Percentiles rank a stretch among this genome's conserved stretches.
Conservation (phyloP, 805 yeast genomes). For the Yarrowia keelungensis region DNA sequence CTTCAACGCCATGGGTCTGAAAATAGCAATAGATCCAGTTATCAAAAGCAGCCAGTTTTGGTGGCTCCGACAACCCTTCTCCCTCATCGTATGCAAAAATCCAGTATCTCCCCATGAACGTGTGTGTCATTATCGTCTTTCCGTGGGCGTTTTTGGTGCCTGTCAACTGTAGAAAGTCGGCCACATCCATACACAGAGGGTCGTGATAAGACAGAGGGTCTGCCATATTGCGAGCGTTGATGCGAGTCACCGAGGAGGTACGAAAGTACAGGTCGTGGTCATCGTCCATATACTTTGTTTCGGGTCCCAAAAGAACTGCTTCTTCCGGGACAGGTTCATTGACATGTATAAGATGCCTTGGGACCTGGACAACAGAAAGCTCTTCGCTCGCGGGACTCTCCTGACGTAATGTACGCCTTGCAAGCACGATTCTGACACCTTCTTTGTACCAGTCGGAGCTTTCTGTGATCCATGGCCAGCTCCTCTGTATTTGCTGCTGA, state of each 20-base stretch:
- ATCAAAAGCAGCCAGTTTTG: neutral
- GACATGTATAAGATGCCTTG: neutral
- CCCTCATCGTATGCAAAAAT: conserved; percentile 4
- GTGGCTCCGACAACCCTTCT: neutral
- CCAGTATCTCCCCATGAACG: conserved; percentile 22
- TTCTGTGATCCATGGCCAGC: conserved; percentile 13
- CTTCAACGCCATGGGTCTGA: neutral
- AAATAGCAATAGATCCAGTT: conserved; percentile 19
- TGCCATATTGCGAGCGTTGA: conserved; percentile 8
- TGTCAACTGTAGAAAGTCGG: conserved; percentile 8
- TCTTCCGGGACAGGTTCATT: conserved; percentile 8
- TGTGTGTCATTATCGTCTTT: conserved; percentile 4
- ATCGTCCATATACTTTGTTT: neutral
- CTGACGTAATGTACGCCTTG: neutral
- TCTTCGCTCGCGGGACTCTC: neutral
- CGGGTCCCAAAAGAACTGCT: conserved; percentile 1
- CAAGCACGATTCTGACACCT: conserved; percentile 6
- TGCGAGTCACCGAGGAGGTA: neutral
- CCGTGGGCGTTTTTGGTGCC: conserved; percentile 7
- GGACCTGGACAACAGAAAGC: neutral
- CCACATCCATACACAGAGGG: conserved; percentile 16
- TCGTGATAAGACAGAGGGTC: conserved; percentile 2
- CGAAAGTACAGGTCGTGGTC: conserved; percentile 16
- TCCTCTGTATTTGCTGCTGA: neutral
- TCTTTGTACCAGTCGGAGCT: conserved; percentile 17